These are phyloP conservation scores for Cenococcum geophilum DNA, from an alignment of 495 filamentous ascomycete species.

Conservation along the genomic window DNA sequence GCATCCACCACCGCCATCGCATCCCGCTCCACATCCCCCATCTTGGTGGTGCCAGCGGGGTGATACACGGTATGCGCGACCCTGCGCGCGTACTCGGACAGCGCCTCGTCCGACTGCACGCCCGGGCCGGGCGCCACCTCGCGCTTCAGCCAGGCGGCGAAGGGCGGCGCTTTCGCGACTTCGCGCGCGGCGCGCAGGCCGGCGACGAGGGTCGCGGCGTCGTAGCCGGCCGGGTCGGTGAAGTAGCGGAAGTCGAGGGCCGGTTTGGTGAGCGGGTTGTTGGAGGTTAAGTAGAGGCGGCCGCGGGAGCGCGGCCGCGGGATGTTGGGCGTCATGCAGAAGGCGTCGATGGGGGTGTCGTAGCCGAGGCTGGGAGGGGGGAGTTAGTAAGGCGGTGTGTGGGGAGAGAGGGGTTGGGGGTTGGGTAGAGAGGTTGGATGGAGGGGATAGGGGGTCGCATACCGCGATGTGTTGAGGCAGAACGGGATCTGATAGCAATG, in stretches of 20 bases:
- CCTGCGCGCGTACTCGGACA: constrained; percentile 66
- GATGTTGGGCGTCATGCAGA: constrained; percentile 91
- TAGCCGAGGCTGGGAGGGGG: constrained; percentile 56
- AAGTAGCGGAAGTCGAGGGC: constrained; percentile 85
- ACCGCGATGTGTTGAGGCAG: constrained; percentile 44
- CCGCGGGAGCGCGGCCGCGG: constrained; percentile 72
- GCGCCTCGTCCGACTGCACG: constrained; percentile 61
- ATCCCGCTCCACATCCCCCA: constrained; percentile 63
- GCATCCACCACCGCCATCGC: constrained; percentile 60
- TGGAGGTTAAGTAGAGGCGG: constrained; percentile 62
- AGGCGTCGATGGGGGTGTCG: constrained; percentile 64
- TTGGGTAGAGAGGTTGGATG: too few relatives aligned
- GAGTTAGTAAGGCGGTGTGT: constrained; percentile 5
- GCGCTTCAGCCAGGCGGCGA: constrained; percentile 71
- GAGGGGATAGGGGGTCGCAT: constrained; percentile 32
- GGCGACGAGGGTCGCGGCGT: constrained; percentile 73
- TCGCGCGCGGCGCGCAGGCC: constrained; percentile 66
- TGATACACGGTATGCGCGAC: constrained; percentile 84
- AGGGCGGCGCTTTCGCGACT: constrained; percentile 63
- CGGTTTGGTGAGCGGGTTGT: constrained; percentile 67
- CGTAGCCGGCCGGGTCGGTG: constrained; percentile 77
- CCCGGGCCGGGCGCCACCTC: constrained; percentile 72
- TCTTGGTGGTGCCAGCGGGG: constrained; percentile 79
- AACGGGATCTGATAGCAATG: constrained; percentile 89
- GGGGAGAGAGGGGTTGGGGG: constrained; percentile 15